Conservation (phyloP, 495 filamentous ascomycete species). For the Aspergillus saccharolyticus region DNA sequence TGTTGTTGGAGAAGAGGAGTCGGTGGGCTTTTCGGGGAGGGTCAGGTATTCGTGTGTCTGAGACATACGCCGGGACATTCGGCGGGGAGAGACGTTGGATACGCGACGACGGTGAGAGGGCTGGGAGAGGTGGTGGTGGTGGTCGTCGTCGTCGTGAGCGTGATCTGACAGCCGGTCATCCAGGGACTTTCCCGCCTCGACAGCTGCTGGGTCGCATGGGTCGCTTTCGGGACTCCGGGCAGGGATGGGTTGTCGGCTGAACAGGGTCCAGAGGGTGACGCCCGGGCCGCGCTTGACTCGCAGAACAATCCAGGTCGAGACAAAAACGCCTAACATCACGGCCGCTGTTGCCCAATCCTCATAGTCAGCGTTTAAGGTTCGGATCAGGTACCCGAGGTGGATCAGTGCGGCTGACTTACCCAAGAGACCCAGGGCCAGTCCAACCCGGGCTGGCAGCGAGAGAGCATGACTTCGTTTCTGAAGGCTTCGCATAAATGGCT, state of each 20-base stretch:
- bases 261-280: slow-evolving; percentile 1
- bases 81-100: not conserved
- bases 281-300: slow-evolving; percentile 5
- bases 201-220: not conserved
- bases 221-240: not conserved
- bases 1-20: not conserved
- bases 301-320: not conserved
- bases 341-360: not conserved
- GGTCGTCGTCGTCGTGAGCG: too few relatives aligned
- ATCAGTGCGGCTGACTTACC: slow-evolving; percentile 1
- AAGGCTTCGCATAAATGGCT: not conserved
- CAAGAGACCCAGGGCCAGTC: not conserved
- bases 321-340: not conserved
- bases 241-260: not conserved
- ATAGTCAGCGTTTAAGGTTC: not conserved
- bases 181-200: not conserved
- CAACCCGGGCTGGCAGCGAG: not conserved
- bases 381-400: not conserved
- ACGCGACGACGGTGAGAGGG: not conserved
- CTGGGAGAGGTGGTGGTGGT: not conserved
- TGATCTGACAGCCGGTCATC: not conserved
- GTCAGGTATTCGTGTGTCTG: not conserved
- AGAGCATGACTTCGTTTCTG: not conserved
- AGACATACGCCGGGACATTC: not conserved
- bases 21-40: not conserved